Percentiles rank a stretch among this genome's conserved stretches.
Evolutionary conservation across 2,329 filamentous ascomycete genomes (phyloP).

Genomic region (Pestalotiopsis sp.): DNA sequence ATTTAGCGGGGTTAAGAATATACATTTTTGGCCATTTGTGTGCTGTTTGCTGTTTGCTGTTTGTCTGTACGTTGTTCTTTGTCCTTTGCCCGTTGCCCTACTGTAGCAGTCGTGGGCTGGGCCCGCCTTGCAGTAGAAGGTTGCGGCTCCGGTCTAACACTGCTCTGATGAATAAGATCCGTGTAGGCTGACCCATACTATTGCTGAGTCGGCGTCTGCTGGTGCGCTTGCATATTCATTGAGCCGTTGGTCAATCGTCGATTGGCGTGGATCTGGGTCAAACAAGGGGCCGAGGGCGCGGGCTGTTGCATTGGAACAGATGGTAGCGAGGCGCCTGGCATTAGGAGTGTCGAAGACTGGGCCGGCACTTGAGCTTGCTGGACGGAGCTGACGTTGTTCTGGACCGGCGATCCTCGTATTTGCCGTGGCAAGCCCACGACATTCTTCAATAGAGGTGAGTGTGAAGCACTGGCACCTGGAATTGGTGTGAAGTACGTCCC

Average conservation of each 20-base stretch:
- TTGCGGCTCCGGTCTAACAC: too few species aligned
- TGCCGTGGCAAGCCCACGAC: background rate
- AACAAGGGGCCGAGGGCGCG: background rate
- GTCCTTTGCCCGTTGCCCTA: too few species aligned
- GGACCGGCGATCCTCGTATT: slow-evolving; percentile 11
- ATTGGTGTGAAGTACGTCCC: slow-evolving; percentile 10
- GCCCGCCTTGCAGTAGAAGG: too few species aligned
- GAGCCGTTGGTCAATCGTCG: background rate
- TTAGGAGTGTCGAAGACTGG: background rate
- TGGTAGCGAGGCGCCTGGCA: background rate
- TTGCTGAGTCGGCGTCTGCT: background rate
- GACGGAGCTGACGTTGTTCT: slow-evolving; percentile 3
- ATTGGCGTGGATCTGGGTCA: background rate
- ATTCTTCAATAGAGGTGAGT: slow-evolving; percentile 12
- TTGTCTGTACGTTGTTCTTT: too few species aligned
- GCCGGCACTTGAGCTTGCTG: background rate
- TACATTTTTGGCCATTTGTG: too few species aligned
- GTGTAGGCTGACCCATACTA: too few species aligned
- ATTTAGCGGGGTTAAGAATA: too few species aligned
- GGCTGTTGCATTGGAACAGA: background rate
- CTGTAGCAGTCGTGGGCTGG: too few species aligned
- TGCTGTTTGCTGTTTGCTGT: too few species aligned
- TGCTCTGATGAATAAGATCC: too few species aligned
- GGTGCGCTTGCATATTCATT: background rate
- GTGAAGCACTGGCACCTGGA: background rate